Evolutionary conservation across 2,329 filamentous ascomycete genomes (phyloP).

Genomic region (Xylaria sp.): DNA sequence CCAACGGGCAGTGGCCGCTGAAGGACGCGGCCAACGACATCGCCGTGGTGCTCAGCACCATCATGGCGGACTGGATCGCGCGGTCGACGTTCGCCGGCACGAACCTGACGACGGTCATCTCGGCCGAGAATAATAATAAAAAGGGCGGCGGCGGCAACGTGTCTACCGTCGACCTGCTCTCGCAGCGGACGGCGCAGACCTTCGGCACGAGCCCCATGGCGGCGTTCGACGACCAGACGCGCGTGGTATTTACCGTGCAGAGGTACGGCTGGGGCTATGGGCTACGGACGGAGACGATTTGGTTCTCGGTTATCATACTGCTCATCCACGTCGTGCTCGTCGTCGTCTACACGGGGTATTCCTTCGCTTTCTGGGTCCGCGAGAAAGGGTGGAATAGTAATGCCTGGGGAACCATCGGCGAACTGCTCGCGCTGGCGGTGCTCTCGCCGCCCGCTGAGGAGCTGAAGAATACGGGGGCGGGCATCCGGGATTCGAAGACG

Average conservation of each 20-base stretch:
- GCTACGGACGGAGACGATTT: slow-evolving; percentile 8
- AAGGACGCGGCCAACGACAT: slow-evolving; percentile 8
- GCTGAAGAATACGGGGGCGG: slow-evolving; percentile 20
- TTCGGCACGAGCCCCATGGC: neutral
- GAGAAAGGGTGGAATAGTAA: slow-evolving; percentile 28
- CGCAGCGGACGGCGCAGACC: neutral
- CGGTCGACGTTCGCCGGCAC: slow-evolving; percentile 6
- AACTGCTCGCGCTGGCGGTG: slow-evolving; percentile 20
- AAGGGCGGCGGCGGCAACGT: neutral
- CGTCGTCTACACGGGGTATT: slow-evolving; percentile 17
- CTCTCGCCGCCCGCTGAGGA: slow-evolving; percentile 21
- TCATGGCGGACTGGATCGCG: slow-evolving; percentile 31
- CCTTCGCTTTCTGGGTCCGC: slow-evolving; percentile 21
- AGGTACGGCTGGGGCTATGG: slow-evolving; percentile 34
- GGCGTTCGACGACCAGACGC: slow-evolving; percentile 12
- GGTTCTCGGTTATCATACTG: slow-evolving; percentile 30
- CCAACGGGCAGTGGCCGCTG: neutral
- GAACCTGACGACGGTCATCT: slow-evolving; percentile 18
- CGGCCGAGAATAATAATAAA: neutral
- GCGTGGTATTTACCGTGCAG: slow-evolving; percentile 6
- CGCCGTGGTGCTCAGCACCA: slow-evolving; percentile 20
- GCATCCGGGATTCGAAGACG: slow-evolving; percentile 10
- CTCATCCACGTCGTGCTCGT: slow-evolving; percentile 28
- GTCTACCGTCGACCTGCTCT: slow-evolving; percentile 12
- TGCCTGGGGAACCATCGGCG: slow-evolving; percentile 28